A percentile compares a stretch with the other conserved stretches of the same genome.
Conservation (phyloP, 2,329 filamentous ascomycete genomes). For the Immersiporthe knoxdaviesiana region DNA sequence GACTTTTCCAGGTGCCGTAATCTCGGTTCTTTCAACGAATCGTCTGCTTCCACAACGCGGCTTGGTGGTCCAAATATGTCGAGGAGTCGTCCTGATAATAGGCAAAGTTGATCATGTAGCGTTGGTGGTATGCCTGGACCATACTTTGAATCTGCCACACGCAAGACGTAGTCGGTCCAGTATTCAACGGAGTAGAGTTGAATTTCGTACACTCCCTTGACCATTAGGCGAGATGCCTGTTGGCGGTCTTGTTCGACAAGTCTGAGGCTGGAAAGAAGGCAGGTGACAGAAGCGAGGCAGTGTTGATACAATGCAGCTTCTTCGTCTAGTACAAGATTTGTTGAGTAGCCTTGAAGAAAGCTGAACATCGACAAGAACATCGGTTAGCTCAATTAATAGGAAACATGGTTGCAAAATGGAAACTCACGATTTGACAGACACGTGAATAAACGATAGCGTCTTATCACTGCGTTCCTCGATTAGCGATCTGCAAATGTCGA, state of each 20-base stretch:
- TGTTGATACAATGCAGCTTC: conserved; percentile 30
- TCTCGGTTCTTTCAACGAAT: neutral
- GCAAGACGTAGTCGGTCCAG: conserved; percentile 38
- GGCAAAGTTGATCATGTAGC: conserved; percentile 18
- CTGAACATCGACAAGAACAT: conserved; percentile 7
- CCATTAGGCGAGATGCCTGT: conserved; percentile 26
- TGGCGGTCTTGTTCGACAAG: conserved; percentile 20
- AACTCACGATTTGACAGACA: conserved; percentile 36
- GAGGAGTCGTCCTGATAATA: neutral
- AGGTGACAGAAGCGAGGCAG: conserved; percentile 32
- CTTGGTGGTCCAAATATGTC: neutral
- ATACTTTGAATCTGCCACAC: neutral
- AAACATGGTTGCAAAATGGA: no score
- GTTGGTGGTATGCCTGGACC: neutral
- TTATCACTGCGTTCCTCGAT: conserved; percentile 34
- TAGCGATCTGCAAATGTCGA: conserved; percentile 34
- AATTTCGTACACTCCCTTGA: conserved; percentile 38
- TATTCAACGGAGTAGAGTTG: conserved; percentile 38
- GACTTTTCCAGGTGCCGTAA: neutral
- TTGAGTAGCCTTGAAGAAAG: conserved; percentile 27
- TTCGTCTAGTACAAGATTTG: conserved; percentile 25
- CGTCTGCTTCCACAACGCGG: neutral
- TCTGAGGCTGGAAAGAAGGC: conserved; percentile 34
- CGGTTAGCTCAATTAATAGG: neutral
- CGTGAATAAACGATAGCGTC: conserved; percentile 36